A percentile compares a stretch with the other conserved stretches of the same genome.
Evolutionary conservation across 345 rosid genomes (phyloP).

Genomic region (Acer saccharum): DNA sequence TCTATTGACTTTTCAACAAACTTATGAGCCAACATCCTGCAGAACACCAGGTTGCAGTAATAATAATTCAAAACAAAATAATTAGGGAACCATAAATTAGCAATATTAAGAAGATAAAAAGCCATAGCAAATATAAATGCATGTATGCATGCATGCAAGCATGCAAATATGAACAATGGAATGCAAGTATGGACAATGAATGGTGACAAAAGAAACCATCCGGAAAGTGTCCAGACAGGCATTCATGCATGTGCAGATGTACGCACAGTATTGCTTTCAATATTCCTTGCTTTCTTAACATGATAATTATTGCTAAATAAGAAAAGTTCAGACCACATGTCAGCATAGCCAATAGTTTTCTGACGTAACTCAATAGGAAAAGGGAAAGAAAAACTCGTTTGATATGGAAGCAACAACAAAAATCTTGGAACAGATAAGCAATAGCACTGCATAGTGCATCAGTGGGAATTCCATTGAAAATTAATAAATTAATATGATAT

Average conservation of each 20-base stretch:
- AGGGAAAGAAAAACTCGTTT: neutral
- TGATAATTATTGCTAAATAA: neutral
- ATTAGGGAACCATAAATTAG: neutral
- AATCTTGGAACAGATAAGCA: neutral
- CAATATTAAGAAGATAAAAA: neutral
- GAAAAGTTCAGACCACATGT: neutral
- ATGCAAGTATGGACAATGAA: neutral
- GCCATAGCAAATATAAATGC: neutral
- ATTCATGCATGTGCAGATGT: neutral
- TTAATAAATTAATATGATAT: neutral
- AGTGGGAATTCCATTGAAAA: neutral
- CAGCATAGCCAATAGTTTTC: neutral
- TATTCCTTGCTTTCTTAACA: neutral
- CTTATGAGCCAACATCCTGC: constrained; percentile 97
- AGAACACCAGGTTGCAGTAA: constrained; percentile 13
- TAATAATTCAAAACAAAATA: neutral
- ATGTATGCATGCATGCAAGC: neutral
- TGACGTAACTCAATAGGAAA: neutral
- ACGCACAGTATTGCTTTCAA: neutral
- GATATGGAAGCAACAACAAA: neutral
- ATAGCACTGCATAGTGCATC: neutral
- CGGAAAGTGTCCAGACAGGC: neutral
- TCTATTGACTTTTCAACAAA: constrained; percentile 75
- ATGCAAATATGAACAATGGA: neutral
- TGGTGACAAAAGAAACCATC: neutral